Conservation (phyloP, 495 filamentous ascomycete species). For the Staphylotrichum longicolle region DNA sequence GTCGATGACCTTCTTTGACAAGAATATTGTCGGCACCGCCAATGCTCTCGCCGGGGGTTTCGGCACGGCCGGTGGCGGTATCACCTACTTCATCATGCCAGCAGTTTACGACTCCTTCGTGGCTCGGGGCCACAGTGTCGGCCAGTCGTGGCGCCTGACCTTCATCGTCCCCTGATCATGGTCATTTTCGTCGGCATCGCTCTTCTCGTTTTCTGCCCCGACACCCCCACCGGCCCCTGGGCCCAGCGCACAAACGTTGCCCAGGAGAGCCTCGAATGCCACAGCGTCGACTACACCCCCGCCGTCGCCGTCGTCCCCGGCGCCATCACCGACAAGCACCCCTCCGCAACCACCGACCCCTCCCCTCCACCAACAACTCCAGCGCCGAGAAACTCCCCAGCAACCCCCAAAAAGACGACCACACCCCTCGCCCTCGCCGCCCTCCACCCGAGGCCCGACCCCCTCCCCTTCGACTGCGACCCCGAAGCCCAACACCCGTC, state of each 20-base stretch:
- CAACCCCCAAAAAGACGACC: not conserved
- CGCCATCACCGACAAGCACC: conserved; percentile 55
- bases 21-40: conserved; percentile 87
- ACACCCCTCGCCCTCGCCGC: conserved; percentile 1
- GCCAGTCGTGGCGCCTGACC: conserved; percentile 78
- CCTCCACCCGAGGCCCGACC: conserved; percentile 32
- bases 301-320: conserved; percentile 53
- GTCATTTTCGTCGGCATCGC: conserved; percentile 60
- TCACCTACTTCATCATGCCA: conserved; percentile 90
- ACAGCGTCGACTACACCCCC: not conserved
- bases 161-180: conserved; percentile 82
- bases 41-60: conserved; percentile 84
- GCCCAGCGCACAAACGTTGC: conserved; percentile 16
- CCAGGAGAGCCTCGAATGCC: conserved; percentile 16
- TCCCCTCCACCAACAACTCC: conserved; percentile 14
- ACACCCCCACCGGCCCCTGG: conserved; percentile 80
- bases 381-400: conserved; percentile 8
- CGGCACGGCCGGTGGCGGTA: conserved; percentile 89
- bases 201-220: conserved; percentile 71
- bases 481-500: not conserved
- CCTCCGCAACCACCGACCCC: not conserved
- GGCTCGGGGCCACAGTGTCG: conserved; percentile 52
- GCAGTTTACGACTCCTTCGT: conserved; percentile 85
- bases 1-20: conserved; percentile 94
- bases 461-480: not conserved